Base-by-base conservation (phyloP, 2,329 filamentous ascomycete genomes). In the Phialocephala sp. region DNA sequence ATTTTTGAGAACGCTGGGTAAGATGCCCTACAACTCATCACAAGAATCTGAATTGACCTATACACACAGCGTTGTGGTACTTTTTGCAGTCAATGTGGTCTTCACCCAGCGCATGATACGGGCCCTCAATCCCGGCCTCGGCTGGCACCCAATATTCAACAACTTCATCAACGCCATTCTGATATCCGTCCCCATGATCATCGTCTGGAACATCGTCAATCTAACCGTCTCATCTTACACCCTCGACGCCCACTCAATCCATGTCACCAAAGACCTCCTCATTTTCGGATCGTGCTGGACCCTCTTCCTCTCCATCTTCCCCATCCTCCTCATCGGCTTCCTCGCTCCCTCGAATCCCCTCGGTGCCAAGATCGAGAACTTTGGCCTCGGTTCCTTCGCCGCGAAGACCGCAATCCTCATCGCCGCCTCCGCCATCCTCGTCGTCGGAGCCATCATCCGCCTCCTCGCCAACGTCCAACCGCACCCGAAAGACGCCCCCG, bases 31-130 rank as follows among this genome's bases (percentile, higher is more conserved):
- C 9, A 50, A 36, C 20, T 15, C 37, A 27, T 8, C n/a, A 45
- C 5, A 37, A 9, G 45, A 47, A 15, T 52, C 6, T 18, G 9
- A 18, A 57, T 45, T 66, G 39, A 66, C 45, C 24, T 35, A 3
- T 9, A 32, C 6, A 27, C 5, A 8, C 22, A 67, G 68, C 56
- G 87, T 93, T 14, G 76, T 95, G 43, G 77, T 96, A 8, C 80
- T 96, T 35, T 94, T 91, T 76, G 79, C 94, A 71, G 80, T 93
- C 77, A 94, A 96, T 79, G 79, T 96, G 45, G 79, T 95, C 73
- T 91, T 93, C 73, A 80, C 89, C 0, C 91, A 93, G 77, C 87
- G 92, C 47, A 83, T 96, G 36, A 78, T 95, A 32, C 85, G 92
- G 57, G 89, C 89, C 6, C 85, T 87, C 59, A 90, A 94, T 72